Conservation (phyloP, 352 stramenopile species). For the Globisporangium acanthophoron region DNA sequence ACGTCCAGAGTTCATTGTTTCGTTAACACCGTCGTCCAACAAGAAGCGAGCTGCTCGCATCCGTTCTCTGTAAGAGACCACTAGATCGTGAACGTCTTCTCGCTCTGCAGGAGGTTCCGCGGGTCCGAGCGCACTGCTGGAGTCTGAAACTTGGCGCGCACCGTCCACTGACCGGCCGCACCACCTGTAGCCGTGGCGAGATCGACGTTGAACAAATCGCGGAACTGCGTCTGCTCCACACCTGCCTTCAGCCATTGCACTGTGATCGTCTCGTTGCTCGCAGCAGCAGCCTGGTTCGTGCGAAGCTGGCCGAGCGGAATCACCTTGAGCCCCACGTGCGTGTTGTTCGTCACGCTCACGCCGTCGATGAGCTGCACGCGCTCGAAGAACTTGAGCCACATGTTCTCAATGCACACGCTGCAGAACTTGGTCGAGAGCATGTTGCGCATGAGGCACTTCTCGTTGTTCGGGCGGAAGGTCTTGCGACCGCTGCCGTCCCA, state of each 20-base stretch:
- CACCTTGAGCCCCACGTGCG: conserved; percentile 19
- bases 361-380: conserved; percentile 30
- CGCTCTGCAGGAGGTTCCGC: background rate
- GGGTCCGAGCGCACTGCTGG: background rate
- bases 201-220: background rate
- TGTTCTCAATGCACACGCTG: conserved; percentile 31
- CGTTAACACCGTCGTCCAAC: background rate
- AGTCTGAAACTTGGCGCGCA: background rate
- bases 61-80: background rate
- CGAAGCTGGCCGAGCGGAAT: conserved; percentile 24
- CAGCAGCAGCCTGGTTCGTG: background rate
- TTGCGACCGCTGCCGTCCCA: conserved; percentile 25
- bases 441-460: conserved; percentile 40
- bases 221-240: background rate
- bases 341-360: conserved; percentile 15
- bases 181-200: background rate
- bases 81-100: conserved; percentile 1
- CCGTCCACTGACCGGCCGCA: background rate
- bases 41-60: background rate
- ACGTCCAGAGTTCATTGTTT: background rate
- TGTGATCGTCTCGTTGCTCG: background rate
- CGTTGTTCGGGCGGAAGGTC: conserved; percentile 24
- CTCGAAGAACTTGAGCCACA: conserved; percentile 28
- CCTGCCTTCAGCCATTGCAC: background rate
- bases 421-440: conserved; percentile 29